Conservation (phyloP, 495 filamentous ascomycete genomes). For the Lasiosphaeris hirsuta region DNA sequence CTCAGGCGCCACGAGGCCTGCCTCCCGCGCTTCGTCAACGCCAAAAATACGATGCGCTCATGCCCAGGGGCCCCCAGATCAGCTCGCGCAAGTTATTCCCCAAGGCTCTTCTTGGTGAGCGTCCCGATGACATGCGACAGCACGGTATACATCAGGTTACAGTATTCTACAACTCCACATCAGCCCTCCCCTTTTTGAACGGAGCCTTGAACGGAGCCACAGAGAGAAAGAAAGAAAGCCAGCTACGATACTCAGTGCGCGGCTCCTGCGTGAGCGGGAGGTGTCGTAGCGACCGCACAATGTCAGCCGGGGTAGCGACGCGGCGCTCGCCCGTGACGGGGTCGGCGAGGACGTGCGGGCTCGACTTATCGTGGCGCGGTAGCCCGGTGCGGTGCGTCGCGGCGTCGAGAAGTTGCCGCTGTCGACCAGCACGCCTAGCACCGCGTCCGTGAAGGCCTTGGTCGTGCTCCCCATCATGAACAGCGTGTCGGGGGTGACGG, state of each 20-base stretch:
- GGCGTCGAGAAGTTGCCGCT: slow-evolving; percentile 39
- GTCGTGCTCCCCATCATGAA: slow-evolving; percentile 48
- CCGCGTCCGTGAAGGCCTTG: slow-evolving; percentile 55
- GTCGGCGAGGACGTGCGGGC: not conserved
- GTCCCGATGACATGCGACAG: slow-evolving; percentile 43
- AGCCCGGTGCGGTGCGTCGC: slow-evolving; percentile 51
- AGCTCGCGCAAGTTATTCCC: slow-evolving; percentile 38
- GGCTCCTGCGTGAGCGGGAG: slow-evolving; percentile 39
- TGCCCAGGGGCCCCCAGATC: slow-evolving; percentile 49
- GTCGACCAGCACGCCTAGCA: slow-evolving; percentile 45
- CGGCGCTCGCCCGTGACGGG: not conserved
- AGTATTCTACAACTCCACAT: slow-evolving; percentile 33
- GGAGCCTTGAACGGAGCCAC: no score
- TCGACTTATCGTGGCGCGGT: slow-evolving; percentile 39
- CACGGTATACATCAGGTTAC: slow-evolving; percentile 51
- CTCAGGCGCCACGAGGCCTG: not conserved
- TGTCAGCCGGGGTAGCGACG: slow-evolving; percentile 18
- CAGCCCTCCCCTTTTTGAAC: no score
- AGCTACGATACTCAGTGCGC: slow-evolving; percentile 31
- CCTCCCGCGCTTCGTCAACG: slow-evolving; percentile 31
- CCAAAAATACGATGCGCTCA: slow-evolving; percentile 51
- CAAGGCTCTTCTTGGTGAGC: slow-evolving; percentile 39
- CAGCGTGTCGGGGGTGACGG: slow-evolving; percentile 43
- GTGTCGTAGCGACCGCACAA: slow-evolving; percentile 42
- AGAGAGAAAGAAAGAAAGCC: no score